Evolutionary conservation across 225 moss, liverwort and hornwort species (phyloP), one percentile per base, ranked within the genome.

Genomic region (Pseudisothecium myosuroides): DNA sequence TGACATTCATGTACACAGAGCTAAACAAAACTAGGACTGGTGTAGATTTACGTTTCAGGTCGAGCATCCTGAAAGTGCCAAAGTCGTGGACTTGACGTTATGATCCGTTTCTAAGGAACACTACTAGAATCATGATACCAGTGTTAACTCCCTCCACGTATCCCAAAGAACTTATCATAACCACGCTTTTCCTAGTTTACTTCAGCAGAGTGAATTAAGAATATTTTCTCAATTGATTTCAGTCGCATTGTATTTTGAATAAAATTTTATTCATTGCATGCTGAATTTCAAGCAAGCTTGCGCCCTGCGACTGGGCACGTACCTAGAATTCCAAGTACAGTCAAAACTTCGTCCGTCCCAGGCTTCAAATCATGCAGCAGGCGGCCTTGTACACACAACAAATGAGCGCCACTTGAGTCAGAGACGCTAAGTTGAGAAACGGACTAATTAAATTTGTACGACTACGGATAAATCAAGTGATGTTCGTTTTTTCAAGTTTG

Each of bases 261-360:
- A 13, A 6, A 50, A 55, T 73, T 50, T 6, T 39, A 34, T 12
- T 47, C 14, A 55, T 21, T 36, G 26, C 73, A 31, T 80, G 34
- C 14, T 87, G 10, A 58, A 68, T 69, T 63, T 27, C 55, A 55
- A 71, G 20, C 14, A 83, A 9, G 65, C 63, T 49, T 32, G 12
- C 14, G 11, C 54, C 59, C 2, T 45, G 28, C 31, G 34, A 5
- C 12, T 17, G 6, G 66, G n/a, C 55, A 80, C 89, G 18, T 85
- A 92, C 94, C 92, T 89, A 92, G 52, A 58, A 92, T 92, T 85
- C 94, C 91, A 47, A 94, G 89, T 34, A 76, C 67, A 39, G 90
- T 94, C 79, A 89, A 82, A 58, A 85, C 79, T 13, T 88, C 76
- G 47, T 91, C 87, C 16, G n/a, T 74, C 34, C 71, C 65, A 84